phyloP scores from a whole-genome alignment of 805 yeast genomes.

The Candida taoyuanica region DNA sequence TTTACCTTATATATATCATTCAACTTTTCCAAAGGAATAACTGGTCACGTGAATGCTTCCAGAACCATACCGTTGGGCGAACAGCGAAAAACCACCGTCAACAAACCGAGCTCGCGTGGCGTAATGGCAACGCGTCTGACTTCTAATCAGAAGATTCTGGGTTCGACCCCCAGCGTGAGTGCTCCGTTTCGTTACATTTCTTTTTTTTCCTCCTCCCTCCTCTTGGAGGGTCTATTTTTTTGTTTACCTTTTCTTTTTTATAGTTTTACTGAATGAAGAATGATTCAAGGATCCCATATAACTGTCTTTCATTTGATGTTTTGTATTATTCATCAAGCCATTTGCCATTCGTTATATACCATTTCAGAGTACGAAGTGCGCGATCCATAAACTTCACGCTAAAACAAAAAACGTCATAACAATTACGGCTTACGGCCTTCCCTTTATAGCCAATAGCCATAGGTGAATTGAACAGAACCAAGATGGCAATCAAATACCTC shows the following conservation, averaged over 20 bases:
- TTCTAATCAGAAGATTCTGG: conserved; percentile 51
- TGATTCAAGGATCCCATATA: not conserved
- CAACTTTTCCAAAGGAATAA: too few species aligned
- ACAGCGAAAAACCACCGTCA: not conserved
- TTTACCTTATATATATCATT: too few species aligned
- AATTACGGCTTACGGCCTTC: not conserved
- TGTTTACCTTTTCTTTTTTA: not conserved
- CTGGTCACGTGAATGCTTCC: not conserved
- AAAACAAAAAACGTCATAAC: not conserved
- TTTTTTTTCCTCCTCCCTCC: not conserved
- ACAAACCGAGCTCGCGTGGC: conserved; percentile 42
- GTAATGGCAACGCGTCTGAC: conserved; percentile 55
- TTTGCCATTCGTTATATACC: too few species aligned
- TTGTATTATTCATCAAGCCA: too few species aligned
- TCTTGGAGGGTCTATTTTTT: not conserved
- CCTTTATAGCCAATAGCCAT: not conserved
- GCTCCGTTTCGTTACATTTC: conserved; percentile 25
- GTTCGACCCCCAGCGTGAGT: conserved; percentile 54
- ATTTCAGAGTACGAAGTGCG: too few species aligned
- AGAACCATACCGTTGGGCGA: conserved; percentile 1
- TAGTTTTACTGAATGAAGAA: not conserved
- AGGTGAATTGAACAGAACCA: not conserved
- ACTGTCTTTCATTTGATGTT: too few species aligned
- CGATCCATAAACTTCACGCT: too few species aligned
- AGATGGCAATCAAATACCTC: conserved; percentile 75